A percentile compares a stretch with the other conserved stretches of the same genome.
These are phyloP conservation scores for Kewa caespitosa DNA, from an alignment of 179 eudicot species.

Conservation along the genomic window DNA sequence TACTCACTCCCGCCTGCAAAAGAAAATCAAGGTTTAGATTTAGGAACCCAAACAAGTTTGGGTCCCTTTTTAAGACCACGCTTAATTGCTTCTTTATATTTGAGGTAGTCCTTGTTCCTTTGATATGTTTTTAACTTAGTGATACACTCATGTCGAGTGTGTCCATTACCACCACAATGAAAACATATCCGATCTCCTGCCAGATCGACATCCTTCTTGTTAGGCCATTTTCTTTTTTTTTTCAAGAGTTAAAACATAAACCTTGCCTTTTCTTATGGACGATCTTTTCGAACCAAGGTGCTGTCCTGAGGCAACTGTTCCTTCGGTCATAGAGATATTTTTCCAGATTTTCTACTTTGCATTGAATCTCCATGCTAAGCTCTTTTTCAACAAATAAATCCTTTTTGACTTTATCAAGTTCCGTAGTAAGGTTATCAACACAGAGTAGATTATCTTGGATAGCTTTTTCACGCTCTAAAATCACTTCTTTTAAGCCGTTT, in stretches of 20 bases:
- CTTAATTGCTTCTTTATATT: neutral
- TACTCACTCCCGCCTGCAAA: constrained; percentile 1
- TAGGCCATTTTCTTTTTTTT: neutral
- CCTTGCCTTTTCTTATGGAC: neutral
- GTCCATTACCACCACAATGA: neutral
- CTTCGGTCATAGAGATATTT: neutral
- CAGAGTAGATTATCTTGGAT: too few relatives aligned
- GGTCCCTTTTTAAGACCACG: neutral
- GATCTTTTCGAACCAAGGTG: neutral
- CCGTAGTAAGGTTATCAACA: too few relatives aligned
- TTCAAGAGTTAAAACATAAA: neutral
- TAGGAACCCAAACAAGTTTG: constrained; percentile 1
- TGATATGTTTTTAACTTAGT: neutral
- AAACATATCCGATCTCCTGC: neutral
- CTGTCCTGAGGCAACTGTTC: neutral
- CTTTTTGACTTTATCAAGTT: too few relatives aligned
- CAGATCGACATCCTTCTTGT: neutral
- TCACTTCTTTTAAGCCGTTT: too few relatives aligned
- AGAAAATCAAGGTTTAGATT: neutral
- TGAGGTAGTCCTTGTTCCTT: neutral
- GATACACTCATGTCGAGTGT: neutral
- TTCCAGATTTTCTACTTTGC: neutral
- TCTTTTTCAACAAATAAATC: too few relatives aligned
- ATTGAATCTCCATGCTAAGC: neutral
- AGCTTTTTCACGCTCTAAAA: too few relatives aligned